These are phyloP conservation scores for Pseudohalonectria lignicola DNA, from an alignment of 2,329 filamentous ascomycete genomes.

Conservation along the genomic window DNA sequence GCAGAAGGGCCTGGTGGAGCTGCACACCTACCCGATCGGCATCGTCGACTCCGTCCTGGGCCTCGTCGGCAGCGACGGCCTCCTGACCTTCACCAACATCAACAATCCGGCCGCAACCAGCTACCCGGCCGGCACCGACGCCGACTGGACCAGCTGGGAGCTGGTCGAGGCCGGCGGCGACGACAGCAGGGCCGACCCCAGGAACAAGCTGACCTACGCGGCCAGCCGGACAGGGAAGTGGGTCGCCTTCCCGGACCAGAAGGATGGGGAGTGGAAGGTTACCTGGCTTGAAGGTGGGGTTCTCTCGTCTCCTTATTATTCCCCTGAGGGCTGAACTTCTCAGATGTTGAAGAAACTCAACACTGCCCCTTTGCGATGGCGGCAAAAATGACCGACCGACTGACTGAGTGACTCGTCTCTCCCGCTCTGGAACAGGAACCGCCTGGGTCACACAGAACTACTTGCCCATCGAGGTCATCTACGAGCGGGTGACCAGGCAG, in stretches of 20 bases:
- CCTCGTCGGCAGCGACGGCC: conserved; percentile 20
- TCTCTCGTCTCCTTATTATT: too few species aligned
- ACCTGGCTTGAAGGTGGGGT: conserved; percentile 2
- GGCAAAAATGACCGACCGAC: too few species aligned
- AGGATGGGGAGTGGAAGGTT: background rate
- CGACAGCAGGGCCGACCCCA: background rate
- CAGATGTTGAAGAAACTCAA: too few species aligned
- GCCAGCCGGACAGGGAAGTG: background rate
- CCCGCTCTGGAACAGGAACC: too few species aligned
- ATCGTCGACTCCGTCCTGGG: conserved; percentile 23
- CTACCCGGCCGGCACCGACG: conserved; percentile 13
- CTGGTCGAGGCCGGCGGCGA: conserved; percentile 10
- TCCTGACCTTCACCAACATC: conserved; percentile 21
- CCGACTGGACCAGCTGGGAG: conserved; percentile 23
- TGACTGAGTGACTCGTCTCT: too few species aligned
- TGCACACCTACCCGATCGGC: conserved; percentile 25
- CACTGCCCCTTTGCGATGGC: too few species aligned
- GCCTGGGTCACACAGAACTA: background rate
- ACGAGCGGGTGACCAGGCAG: background rate
- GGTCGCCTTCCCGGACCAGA: conserved; percentile 1
- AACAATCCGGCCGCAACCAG: conserved; percentile 15
- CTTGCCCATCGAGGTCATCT: background rate
- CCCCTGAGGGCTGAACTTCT: too few species aligned
- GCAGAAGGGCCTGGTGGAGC: conserved; percentile 17
- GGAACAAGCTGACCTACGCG: background rate